Evolutionary conservation across 257 asterid genomes (phyloP).

Genomic region (Anisodus acutangulus): DNA sequence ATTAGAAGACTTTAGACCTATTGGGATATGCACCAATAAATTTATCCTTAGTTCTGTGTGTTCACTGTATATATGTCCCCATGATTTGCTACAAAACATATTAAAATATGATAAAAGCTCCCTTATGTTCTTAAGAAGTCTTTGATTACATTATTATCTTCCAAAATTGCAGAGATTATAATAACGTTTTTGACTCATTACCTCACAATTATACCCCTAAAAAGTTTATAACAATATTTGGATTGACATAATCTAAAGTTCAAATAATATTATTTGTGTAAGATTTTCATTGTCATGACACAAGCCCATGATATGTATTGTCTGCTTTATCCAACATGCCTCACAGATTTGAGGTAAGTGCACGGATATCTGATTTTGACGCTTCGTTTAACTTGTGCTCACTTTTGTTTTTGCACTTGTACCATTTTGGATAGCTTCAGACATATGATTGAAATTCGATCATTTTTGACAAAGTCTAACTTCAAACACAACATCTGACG

Average conservation of each 20-base stretch:
- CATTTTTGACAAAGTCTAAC: too few relatives aligned
- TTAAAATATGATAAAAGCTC: neutral
- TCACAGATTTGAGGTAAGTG: neutral
- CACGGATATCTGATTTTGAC: too few relatives aligned
- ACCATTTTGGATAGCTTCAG: too few relatives aligned
- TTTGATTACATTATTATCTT: neutral
- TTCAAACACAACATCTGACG: too few relatives aligned
- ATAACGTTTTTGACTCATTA: conserved; percentile 1
- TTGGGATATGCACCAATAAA: neutral
- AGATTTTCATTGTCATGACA: neutral
- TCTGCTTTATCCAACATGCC: neutral
- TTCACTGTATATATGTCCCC: neutral
- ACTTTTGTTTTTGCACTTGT: too few relatives aligned
- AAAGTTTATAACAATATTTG: neutral
- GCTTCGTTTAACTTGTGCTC: too few relatives aligned
- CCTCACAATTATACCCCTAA: neutral
- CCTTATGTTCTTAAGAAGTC: neutral
- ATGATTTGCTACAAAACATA: neutral
- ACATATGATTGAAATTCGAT: too few relatives aligned
- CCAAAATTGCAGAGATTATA: neutral
- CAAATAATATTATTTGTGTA: neutral
- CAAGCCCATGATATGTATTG: neutral
- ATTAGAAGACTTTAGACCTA: neutral
- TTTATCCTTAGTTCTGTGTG: conserved; percentile 1
- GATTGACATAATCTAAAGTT: neutral